These are phyloP conservation scores for Thielaviopsis ethacetica DNA, from an alignment of 2,329 filamentous ascomycete genomes.

Conservation along the genomic window DNA sequence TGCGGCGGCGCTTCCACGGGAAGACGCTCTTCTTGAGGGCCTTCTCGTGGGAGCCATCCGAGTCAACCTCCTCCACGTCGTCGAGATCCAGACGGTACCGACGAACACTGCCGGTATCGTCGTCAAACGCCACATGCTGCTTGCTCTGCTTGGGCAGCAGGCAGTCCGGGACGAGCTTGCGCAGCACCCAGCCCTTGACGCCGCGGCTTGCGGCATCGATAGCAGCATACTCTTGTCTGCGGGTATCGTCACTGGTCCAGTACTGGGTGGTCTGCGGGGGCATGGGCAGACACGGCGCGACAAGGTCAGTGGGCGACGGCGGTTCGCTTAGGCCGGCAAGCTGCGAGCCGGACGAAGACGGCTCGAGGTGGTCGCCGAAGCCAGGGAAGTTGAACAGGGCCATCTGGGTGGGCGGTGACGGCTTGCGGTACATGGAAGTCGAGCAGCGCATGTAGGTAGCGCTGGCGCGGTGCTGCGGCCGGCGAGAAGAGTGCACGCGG, in stretches of 20 bases:
- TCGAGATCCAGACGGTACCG: conserved; percentile 45
- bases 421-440: conserved; percentile 9
- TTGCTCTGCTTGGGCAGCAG: conserved; percentile 33
- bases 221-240: conserved; percentile 47
- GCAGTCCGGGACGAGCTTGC: conserved; percentile 43
- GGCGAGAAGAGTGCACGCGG: conserved; percentile 10
- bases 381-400: conserved; percentile 34
- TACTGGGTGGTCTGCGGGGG: conserved; percentile 47
- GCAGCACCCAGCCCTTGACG: conserved; percentile 42
- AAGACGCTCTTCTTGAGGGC: conserved; percentile 7
- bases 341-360: neutral
- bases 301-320: conserved; percentile 9
- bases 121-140: conserved; percentile 39
- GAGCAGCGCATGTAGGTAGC: conserved; percentile 13
- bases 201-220: conserved; percentile 46
- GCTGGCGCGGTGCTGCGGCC: conserved; percentile 15
- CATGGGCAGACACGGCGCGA: conserved; percentile 20
- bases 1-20: conserved; percentile 4
- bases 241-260: conserved; percentile 48
- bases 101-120: conserved; percentile 46
- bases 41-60: neutral
- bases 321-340: neutral
- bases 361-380: conserved; percentile 15
- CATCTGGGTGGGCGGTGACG: conserved; percentile 17
- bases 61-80: conserved; percentile 19